Evolutionary conservation across 129 eudicot genomes (phyloP).

Genomic region (Tanacetum coccineum): DNA sequence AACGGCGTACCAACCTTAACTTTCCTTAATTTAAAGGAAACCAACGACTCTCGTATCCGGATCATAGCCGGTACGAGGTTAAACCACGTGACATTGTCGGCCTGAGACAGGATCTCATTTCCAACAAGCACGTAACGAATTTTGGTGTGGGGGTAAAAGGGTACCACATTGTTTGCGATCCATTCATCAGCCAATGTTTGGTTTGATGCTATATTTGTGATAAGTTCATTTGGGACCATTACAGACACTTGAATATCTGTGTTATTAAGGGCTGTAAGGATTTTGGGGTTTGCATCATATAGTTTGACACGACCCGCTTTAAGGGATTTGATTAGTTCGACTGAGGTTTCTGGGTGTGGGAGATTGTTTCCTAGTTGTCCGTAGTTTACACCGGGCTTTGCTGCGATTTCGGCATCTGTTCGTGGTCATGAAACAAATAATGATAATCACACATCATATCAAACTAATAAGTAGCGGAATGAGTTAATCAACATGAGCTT

Average conservation of each 20-base stretch:
- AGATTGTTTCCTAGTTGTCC: slow-evolving; percentile 83
- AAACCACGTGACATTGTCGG: slow-evolving; percentile 49
- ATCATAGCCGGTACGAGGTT: slow-evolving; percentile 77
- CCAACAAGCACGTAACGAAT: slow-evolving; percentile 78
- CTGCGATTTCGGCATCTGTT: slow-evolving; percentile 50
- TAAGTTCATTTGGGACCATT: slow-evolving; percentile 71
- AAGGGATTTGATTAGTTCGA: slow-evolving; percentile 51
- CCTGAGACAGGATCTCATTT: slow-evolving; percentile 62
- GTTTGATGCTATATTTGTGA: slow-evolving; percentile 45
- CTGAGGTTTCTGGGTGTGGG: slow-evolving; percentile 47
- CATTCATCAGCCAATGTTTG: slow-evolving; percentile 66
- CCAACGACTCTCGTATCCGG: slow-evolving; percentile 39
- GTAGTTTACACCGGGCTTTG: slow-evolving; percentile 68
- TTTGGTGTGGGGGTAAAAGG: slow-evolving; percentile 57
- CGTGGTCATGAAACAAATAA: neutral
- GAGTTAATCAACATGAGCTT: neutral
- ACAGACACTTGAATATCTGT: slow-evolving; percentile 63
- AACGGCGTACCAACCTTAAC: slow-evolving; percentile 71
- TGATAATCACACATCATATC: neutral
- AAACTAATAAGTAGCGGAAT: neutral
- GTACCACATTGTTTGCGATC: slow-evolving; percentile 53
- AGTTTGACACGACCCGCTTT: slow-evolving; percentile 68
- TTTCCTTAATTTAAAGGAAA: slow-evolving; percentile 29
- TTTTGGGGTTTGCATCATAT: slow-evolving; percentile 60
- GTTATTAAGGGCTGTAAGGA: slow-evolving; percentile 47